Base-by-base conservation (phyloP, 2,329 filamentous ascomycete genomes). In the Colletotrichum tropicicola region DNA sequence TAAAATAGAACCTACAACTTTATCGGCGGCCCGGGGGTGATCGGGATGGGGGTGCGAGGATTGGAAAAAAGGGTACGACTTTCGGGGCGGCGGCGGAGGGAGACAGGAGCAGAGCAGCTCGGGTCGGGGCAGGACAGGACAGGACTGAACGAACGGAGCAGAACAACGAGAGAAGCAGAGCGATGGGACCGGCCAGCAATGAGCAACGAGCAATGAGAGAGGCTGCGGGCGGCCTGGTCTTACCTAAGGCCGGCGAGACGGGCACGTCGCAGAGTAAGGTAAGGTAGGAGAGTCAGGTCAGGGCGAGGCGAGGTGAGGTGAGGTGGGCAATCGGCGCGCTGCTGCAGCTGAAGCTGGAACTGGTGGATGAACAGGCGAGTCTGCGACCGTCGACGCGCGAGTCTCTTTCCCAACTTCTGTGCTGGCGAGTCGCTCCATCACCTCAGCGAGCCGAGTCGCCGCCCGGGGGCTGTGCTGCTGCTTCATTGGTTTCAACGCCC, bases 101-200 rank as follows among this genome's bases (percentile, higher is more conserved):
- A 69, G 62, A 65, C 70, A 69, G 69, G 73, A 75, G 74, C 75
- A 74, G 72, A 75, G 74, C 75, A 74, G 76, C 74, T 74, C 76
- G 75, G 73, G 73, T 71, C 68, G 70, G 57, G 27, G 37, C 25
- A 37, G 44, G 55, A 59, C 30, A 49, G 28, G 39, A 51, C 32
- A 37, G 57, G 17, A 60, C 56, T 61, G 61, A 25, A 59, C 25
- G 30, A 23, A 45, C 32, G 13, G 44, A 44, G 28, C 23, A 47
- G 32, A 21, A 23, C 23, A 30, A 44, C 19, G 27, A 37, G 32
- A 21, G 15, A 44, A 30, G 27, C 39, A 32, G 39, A 32, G 23
- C 37, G 39, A 55, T 43, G 39, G 37, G 25, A 44, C 52, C 25
- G 52, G 43, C 43, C 44, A 57, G 43, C 30, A 61, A 47, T 47